Base-by-base conservation (phyloP, 228 moss, liverwort and hornwort species). In the Sphagnum fallax region DNA sequence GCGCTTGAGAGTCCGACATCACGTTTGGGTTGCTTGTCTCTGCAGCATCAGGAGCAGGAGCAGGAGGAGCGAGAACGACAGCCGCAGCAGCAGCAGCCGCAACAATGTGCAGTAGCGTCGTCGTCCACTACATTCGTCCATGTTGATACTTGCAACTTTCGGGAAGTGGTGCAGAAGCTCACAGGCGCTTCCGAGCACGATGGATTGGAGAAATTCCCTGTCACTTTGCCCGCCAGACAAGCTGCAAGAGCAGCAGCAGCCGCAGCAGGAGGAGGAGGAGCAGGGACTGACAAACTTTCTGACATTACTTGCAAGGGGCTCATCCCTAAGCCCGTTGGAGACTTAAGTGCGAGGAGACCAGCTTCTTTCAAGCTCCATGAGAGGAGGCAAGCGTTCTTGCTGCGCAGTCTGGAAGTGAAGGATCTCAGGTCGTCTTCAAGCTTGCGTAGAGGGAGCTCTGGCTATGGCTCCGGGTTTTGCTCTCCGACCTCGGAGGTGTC, bases 181-280 rank as follows among this genome's bases (percentile, higher is more conserved):
- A 85, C 85, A n/a, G 85, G 85, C 12, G 85, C 85, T 12, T 85
- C 85, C 5, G 85, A 85, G 75, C 77, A 79, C 6, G 85, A 82
- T 51, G 82, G 75, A 32, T 32, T 32, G 74, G 85, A 85, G 75
- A 85, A 85, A 77, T 73, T 85, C 65, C 85, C 85, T 10, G 82
- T 85, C 71, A 85, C 85, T 65, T 18, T 85, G 12, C 85, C 85
- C 7, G 79, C 85, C 5, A 70, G 85, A 14, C 85, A 85, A 51
- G 75, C 82, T 0, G 65, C 85, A 5, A 63, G 85, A 7, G 82
- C 77, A 4, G 81, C 49, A 0, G 49, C 8, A 14, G 64, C 63
- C 16, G 62, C 67, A 0, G 66, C 77, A 71, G 10, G 75, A 71
- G 64, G 77, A 79, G 79, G 82, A 32, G 32, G 32, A 32, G 32